Base-by-base conservation (phyloP, 148 eudicot genomes). In the Euryodendron excelsum region DNA sequence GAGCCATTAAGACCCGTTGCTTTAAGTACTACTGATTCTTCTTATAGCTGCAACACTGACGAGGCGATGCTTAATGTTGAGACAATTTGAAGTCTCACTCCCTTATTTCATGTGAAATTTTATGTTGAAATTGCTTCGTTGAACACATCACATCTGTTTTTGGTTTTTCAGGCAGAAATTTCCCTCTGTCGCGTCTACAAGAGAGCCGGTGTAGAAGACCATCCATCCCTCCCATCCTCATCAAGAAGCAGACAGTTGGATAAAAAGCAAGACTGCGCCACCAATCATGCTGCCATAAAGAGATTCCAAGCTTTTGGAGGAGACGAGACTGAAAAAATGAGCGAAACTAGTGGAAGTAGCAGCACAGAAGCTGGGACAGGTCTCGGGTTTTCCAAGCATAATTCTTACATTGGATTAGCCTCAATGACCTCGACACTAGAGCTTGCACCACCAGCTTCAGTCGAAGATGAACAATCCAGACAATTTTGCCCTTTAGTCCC, bases 181-280 rank as follows among this genome's bases (percentile, higher is more conserved):
- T 93, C 98, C 3, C 85, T 95, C 11, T 95, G 98, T 70, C 90
- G 97, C 5, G 97, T 95, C 67, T 93, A 95, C 85, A 95, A 95
- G 81, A 75, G 98, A 74, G 78, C 97, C 1, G 96, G 98, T 10
- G 92, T 93, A 13, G 97, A 91, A 76, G 94, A 95, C 61, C 90
- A 91, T 73, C 89, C 89, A 0, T 88, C 96, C 4, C 82, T 89
- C 64, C 90, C 91, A 47, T 63, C 82, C 58, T 81, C 91, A 20
- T 81, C 89, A n/a, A 79, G 63, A 17, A 44, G 25, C 4, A 0
- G 37, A 18, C 61, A 58, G 0, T 65, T 69, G 9, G 55, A 61
- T 36, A 52, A 23, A 34, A 56, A 74, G 45, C 79, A 71, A 15
- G 33, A 28, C 37, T 27, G 23, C 50, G 72, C 23, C 48, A 50